phyloP scores from a whole-genome alignment of 257 asterid species.

The Scutellaria baicalensis region DNA sequence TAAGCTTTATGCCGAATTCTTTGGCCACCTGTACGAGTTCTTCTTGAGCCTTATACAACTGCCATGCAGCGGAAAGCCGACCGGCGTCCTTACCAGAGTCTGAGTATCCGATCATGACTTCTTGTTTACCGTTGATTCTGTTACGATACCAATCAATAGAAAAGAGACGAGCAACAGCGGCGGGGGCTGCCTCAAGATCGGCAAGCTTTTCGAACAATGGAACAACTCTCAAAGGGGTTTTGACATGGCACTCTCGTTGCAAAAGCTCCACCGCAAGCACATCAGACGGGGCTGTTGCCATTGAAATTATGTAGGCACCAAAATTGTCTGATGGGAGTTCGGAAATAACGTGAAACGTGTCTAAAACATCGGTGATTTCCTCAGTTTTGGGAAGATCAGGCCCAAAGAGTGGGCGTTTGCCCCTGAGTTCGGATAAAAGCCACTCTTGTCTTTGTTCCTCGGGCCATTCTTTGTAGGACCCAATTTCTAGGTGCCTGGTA shows the following conservation, averaged over 20 bases:
- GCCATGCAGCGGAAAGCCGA: slow-evolving; percentile 97
- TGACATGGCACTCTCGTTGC: slow-evolving; percentile 80
- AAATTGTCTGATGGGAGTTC: slow-evolving; percentile 77
- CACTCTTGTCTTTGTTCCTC: slow-evolving; percentile 85
- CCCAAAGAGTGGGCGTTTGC: slow-evolving; percentile 92
- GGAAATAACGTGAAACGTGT: slow-evolving; percentile 68
- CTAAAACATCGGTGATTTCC: slow-evolving; percentile 78
- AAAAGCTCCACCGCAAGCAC: slow-evolving; percentile 93
- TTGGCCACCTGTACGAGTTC: slow-evolving; percentile 85
- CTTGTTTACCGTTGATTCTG: slow-evolving; percentile 81
- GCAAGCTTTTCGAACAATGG: slow-evolving; percentile 93
- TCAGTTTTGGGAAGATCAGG: slow-evolving; percentile 83
- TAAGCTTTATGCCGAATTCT: slow-evolving; percentile 73
- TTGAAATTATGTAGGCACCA: slow-evolving; percentile 89
- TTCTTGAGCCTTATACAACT: slow-evolving; percentile 87
- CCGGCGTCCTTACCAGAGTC: slow-evolving; percentile 98
- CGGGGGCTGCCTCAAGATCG: slow-evolving; percentile 85
- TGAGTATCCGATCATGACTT: slow-evolving; percentile 96
- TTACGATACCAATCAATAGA: slow-evolving; percentile 81
- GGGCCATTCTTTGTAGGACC: slow-evolving; percentile 87
- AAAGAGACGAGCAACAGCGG: slow-evolving; percentile 78
- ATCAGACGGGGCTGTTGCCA: slow-evolving; percentile 95
- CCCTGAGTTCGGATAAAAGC: slow-evolving; percentile 80
- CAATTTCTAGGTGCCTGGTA: slow-evolving; percentile 70
- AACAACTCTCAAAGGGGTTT: slow-evolving; percentile 68